Evolutionary conservation across 2,329 filamentous ascomycete species (phyloP).

Genomic region (Ophiostoma piceae): DNA sequence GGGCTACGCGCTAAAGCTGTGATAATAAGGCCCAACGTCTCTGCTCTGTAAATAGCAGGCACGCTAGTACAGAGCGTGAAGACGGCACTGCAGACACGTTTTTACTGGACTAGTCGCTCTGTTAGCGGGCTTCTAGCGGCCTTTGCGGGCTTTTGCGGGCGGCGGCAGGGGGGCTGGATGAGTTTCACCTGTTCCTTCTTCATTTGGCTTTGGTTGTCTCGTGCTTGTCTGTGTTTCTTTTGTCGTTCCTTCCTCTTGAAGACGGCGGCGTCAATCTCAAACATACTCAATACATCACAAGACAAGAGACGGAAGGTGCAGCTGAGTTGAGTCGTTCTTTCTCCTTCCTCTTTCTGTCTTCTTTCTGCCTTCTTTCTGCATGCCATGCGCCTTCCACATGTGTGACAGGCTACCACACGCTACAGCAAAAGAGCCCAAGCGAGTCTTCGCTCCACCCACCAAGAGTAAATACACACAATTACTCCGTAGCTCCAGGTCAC

Average conservation of each 20-base stretch:
- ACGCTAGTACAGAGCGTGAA: background rate
- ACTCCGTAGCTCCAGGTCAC: background rate
- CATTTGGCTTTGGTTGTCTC: background rate
- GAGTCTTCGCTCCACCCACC: background rate
- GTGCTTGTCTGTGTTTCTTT: background rate
- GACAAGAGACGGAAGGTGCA: background rate
- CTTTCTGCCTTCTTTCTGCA: no score
- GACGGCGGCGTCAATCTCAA: background rate
- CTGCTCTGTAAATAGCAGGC: background rate
- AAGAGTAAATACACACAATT: background rate
- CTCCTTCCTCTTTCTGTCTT: background rate
- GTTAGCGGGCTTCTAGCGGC: background rate
- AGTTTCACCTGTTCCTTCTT: background rate
- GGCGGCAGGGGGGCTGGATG: background rate
- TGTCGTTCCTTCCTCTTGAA: background rate
- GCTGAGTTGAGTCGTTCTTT: background rate
- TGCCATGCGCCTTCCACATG: no score
- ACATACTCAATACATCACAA: background rate
- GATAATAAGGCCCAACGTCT: background rate
- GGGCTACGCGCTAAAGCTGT: background rate
- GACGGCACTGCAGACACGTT: slow-evolving; percentile 9
- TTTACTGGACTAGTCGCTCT: slow-evolving; percentile 4
- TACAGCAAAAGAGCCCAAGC: background rate
- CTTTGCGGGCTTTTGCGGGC: background rate
- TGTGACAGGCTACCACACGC: no score